Evolutionary conservation across 306 rosid genomes (phyloP), one percentile per base, ranked within the genome.

Genomic region (Astragalus membranaceus): DNA sequence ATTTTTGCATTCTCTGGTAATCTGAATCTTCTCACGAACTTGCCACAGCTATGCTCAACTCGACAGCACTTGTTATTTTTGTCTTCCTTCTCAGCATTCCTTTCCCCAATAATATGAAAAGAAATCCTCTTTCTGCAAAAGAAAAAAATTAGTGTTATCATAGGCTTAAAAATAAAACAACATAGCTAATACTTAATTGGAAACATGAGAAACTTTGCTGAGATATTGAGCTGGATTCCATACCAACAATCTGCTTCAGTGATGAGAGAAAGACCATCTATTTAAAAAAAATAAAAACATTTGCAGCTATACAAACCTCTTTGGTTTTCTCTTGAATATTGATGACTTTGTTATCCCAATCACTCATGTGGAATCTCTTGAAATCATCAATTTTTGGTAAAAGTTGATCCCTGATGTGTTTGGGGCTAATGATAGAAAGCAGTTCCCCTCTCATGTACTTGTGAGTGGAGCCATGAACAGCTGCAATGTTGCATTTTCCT

Each of bases 191-290:
- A n/a, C n/a, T n/a, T n/a, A n/a, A n/a, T n/a, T n/a, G n/a, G n/a
- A n/a, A n/a, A n/a, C n/a, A n/a, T n/a, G n/a, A n/a, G n/a, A n/a
- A n/a, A n/a, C n/a, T n/a, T n/a, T n/a, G n/a, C n/a, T 73, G 71
- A 23, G 85, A 69, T 11, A 87, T 80, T 37, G 96, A 72, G 59
- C 91, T 80, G 5, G 92, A 75, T 64, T 95, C 99, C 72, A 91
- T 80, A 37, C 96, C 92, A 0, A 96, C 95, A 78, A 91, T 82
- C 85, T 95, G 99, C 84, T 95, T 95, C 41, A 95, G 55, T 43
- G 97, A 87, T 11, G 99, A 95, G 2, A 87, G 85, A 57, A 95
- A 89, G 15, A 97, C 97, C 97, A 95, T 91, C 97, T 94, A 87
- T 69, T 69, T 11, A n/a, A n/a, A 58, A 61, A 47, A 13, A 4